Conservation (phyloP, 257 asterid species). For the Ilex aquifolium region DNA sequence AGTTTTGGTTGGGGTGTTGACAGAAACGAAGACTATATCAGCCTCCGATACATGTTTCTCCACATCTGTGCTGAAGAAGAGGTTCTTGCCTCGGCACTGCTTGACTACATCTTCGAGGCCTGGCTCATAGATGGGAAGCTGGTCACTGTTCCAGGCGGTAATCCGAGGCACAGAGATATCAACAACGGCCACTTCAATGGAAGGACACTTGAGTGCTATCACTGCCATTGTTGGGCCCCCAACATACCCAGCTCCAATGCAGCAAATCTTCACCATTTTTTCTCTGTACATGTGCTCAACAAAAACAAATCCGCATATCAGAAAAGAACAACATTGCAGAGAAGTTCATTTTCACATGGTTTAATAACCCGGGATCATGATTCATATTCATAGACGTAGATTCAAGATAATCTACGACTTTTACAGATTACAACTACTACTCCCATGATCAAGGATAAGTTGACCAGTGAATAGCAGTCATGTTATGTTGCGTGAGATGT, state of each 20-base stretch:
- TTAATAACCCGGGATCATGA: no score
- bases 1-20: conserved; percentile 26
- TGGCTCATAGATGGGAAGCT: conserved; percentile 27
- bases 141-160: conserved; percentile 26
- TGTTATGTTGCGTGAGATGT: no score
- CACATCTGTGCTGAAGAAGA: conserved; percentile 29
- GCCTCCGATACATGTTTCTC: conserved; percentile 24
- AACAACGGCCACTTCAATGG: conserved; percentile 23
- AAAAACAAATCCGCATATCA: no score
- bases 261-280: conserved; percentile 29
- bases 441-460: no score
- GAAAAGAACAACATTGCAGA: not conserved
- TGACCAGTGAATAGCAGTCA: no score
- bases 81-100: conserved; percentile 26
- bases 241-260: conserved; percentile 29
- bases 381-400: no score
- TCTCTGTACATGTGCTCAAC: not conserved
- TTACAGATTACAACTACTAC: no score
- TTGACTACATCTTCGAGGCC: conserved; percentile 25
- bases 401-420: no score
- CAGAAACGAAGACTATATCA: conserved; percentile 28
- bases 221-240: conserved; percentile 27
- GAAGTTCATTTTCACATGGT: not conserved
- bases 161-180: conserved; percentile 28
- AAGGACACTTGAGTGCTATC: conserved; percentile 25